Percentiles rank a stretch among this genome's conserved stretches.
Evolutionary conservation across 148 eudicot species (phyloP).

Genomic region (Pouteria glomerata): DNA sequence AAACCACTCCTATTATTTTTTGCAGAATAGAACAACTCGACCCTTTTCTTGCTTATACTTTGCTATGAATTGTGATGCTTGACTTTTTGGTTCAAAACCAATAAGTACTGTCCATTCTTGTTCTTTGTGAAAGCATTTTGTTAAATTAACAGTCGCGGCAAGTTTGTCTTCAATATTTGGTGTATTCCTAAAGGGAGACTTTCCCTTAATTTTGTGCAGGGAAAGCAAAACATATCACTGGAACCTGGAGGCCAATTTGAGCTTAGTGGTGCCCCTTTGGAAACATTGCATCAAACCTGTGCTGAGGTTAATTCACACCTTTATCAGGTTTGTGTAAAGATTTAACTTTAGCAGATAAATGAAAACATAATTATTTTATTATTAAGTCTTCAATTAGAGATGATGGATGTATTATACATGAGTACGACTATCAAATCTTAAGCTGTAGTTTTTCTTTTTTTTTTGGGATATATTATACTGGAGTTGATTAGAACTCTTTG

Average conservation of each 20-base stretch:
- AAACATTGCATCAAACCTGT: constrained; percentile 97
- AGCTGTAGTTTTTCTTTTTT: neutral
- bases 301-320: constrained; percentile 98
- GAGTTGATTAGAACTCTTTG: neutral
- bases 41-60: neutral
- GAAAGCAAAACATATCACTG: constrained; percentile 86
- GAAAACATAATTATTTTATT: neutral
- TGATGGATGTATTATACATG: neutral
- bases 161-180: neutral
- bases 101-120: neutral
- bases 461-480: neutral
- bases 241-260: constrained; percentile 99
- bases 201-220: constrained; percentile 34
- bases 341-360: neutral
- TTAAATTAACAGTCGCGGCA: neutral
- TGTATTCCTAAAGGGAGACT: neutral
- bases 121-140: constrained; percentile 2
- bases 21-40: neutral
- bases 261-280: constrained; percentile 98
- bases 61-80: neutral
- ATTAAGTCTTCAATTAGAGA: neutral
- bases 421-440: neutral
- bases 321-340: constrained; percentile 65
- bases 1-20: constrained; percentile 3
- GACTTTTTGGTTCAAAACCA: neutral